Evolutionary conservation across 257 asterid genomes (phyloP).

Genomic region (Solanum lycopersicoides): DNA sequence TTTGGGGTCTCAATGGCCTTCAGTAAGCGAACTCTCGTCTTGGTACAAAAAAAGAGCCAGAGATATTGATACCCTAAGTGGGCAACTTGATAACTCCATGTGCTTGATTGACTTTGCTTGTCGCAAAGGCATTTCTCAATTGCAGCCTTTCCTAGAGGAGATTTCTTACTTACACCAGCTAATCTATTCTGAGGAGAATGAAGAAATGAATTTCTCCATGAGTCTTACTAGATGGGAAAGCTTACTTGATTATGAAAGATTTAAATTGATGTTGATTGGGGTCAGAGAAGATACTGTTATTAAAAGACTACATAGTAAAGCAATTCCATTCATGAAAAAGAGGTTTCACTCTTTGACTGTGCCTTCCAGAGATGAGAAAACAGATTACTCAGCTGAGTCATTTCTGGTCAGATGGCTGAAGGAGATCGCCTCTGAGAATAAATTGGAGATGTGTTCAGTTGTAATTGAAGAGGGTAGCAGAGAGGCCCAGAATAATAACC

Average conservation of each 20-base stretch:
- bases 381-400: conserved; percentile 34
- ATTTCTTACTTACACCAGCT: conserved; percentile 68
- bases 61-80: conserved; percentile 82
- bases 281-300: conserved; percentile 56
- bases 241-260: conserved; percentile 79
- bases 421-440: conserved; percentile 67
- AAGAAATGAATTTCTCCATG: conserved; percentile 40
- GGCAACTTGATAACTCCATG: conserved; percentile 81
- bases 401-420: conserved; percentile 83
- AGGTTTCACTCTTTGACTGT: conserved; percentile 18
- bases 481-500: conserved; percentile 28
- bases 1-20: conserved; percentile 70
- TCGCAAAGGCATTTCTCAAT: conserved; percentile 61
- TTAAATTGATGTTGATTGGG: conserved; percentile 65
- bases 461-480: conserved; percentile 74
- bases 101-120: conserved; percentile 82
- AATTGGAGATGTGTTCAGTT: conserved; percentile 57
- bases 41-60: conserved; percentile 96
- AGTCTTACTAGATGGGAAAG: conserved; percentile 74
- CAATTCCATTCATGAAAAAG: conserved; percentile 73
- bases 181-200: conserved; percentile 53
- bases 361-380: conserved; percentile 16
- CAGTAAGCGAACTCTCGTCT: conserved; percentile 56
- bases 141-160: conserved; percentile 69
- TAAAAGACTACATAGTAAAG: conserved; percentile 52